Evolutionary conservation across 2,329 filamentous ascomycete species (phyloP).

Genomic region (Mycosphaerella sp.): DNA sequence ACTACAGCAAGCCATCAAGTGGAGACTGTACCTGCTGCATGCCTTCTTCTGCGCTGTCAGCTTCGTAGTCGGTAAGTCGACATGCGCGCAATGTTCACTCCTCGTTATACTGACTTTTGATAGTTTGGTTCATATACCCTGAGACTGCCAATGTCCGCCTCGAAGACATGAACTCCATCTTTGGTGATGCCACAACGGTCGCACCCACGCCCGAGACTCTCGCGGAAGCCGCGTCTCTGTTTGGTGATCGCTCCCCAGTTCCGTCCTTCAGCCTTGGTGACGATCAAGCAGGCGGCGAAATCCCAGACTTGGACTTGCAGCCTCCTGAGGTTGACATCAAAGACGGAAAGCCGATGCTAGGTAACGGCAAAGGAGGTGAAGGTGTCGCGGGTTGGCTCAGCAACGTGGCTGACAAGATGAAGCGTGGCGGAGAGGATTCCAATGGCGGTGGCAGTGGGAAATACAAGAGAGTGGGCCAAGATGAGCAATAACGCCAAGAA

Average conservation of each 20-base stretch:
- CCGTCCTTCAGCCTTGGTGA: constrained; percentile 63
- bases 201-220: constrained; percentile 72
- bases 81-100: not conserved
- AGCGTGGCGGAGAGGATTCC: constrained; percentile 44
- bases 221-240: constrained; percentile 75
- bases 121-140: constrained; percentile 96
- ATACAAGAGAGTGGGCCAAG: constrained; percentile 44
- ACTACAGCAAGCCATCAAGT: constrained; percentile 83
- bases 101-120: constrained; percentile 10
- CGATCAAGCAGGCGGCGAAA: constrained; percentile 45
- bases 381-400: constrained; percentile 65
- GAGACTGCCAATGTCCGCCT: constrained; percentile 92
- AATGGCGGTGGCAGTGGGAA: constrained; percentile 38
- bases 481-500: constrained; percentile 25
- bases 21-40: constrained; percentile 90
- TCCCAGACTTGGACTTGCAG: constrained; percentile 76
- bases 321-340: constrained; percentile 58
- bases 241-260: constrained; percentile 69
- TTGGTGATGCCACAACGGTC: constrained; percentile 84
- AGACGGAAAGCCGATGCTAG: constrained; percentile 46
- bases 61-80: constrained; percentile 83
- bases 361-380: constrained; percentile 40
- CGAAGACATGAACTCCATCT: constrained; percentile 93
- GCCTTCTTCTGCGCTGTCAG: constrained; percentile 94
- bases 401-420: constrained; percentile 49